Evolutionary conservation across 2,329 filamentous ascomycete species (phyloP), one percentile per base, ranked within the genome.

Genomic region (Metarhizium rileyi): DNA sequence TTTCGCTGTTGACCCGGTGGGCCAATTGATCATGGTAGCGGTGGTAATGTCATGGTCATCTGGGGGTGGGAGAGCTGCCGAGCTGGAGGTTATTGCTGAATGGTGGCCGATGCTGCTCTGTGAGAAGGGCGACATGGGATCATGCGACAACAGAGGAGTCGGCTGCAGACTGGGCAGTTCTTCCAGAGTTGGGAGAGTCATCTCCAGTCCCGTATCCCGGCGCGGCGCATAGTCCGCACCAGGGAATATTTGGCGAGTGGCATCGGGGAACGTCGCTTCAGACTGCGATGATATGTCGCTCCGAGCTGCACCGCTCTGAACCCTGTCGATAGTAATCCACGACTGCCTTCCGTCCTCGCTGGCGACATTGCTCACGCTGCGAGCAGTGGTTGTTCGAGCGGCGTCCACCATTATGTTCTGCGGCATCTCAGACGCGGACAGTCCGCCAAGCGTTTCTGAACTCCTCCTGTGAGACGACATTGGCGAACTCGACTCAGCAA

Each of bases 281-380:
- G 63, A 65, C 9, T 50, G 52, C 4, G 54, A 47, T 0, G 65
- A 63, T 18, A 47, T 54, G 16, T 61, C 51, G 38, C 62, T 66
- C 36, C 52, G 55, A 6, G 53, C 56, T 20, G 53, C 57, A 22
- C 56, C 53, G 20, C 53, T 56, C 14, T 44, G 56, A 6, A 54
- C 55, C 18, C 58, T 58, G 14, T 65, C 66, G 18, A 68, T 59
- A 1, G 66, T 69, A 6, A 66, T 52, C 66, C 66, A 69, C 2
- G 66, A 68, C 35, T 57, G 56, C 40, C 63, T 56, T 14, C 56
- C 58, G 8, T 60, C 63, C 2, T 60, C 59, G 20, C 56, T 58
- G 18, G 44, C 50, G 3, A 57, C 52, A 25, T 47, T 55, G 49
- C 55, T 61, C 4, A 52, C 36, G 47, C 56, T 58, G 22, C 55